Evolutionary conservation across 257 asterid genomes (phyloP), one percentile per base, ranked within the genome.

Genomic region (Solanum dulcamara): DNA sequence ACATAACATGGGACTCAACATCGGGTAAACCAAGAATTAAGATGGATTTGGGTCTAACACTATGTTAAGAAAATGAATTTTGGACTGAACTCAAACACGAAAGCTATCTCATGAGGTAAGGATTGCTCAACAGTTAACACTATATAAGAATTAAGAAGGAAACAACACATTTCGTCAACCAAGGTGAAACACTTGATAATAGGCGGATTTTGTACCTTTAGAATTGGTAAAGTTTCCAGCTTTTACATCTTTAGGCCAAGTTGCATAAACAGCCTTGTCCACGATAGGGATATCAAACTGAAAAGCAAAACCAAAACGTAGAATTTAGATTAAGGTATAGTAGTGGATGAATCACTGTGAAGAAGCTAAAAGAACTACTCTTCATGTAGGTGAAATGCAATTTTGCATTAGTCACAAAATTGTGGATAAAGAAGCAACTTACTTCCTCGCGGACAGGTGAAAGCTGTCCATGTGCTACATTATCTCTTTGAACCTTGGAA

Each of bases 391-490:
- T 11, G 9, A 62, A 26, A 62, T 26, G 17, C 1, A 11, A 26
- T 9, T 32, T 22, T 35, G 40, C 18, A 18, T 2, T 38, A 18
- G 80, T 14, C 55, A 2, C 35, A 84, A 51, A 38, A 28, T 53
- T 55, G 5, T 84, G 85, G 32, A 46, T 8, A 40, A 67, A 24
- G 83, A 60, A 57, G 13, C 26, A 62, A 91, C 94, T 92, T 90
- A 93, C 98, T 92, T 90, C 96, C 86, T 95, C 97, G 10, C 84
- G 87, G 72, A 91, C 92, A 71, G 97, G 88, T 42, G 93, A 70
- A 88, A 91, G 93, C 28, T 86, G 91, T 22, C 92, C 86, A 40
- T 84, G 92, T 11, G 89, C 85, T 46, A 35, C 9, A 86, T 81
- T 71, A 24, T 90, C 92, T 53, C 80, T 75, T 6, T 81, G 81